Evolutionary conservation across 2,329 filamentous ascomycete species (phyloP).

Genomic region (Aspergillus candidus): DNA sequence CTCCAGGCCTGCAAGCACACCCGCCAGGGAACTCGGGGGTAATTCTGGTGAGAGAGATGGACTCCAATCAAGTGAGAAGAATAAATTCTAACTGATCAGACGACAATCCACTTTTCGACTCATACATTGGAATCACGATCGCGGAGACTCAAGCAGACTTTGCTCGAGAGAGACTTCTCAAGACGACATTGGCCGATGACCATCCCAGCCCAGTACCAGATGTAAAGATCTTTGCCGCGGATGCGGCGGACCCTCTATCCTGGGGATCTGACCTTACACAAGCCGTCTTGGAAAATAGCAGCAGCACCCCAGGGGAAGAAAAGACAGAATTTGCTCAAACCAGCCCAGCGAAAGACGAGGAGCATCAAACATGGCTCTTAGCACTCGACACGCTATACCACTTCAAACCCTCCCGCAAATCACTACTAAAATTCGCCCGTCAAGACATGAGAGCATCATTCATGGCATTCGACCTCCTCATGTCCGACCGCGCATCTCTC

Average conservation of each 20-base stretch:
- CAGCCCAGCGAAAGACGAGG: neutral
- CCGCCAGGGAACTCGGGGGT: too few species aligned
- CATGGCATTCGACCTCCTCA: slow-evolving; percentile 52
- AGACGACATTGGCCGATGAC: slow-evolving; percentile 2
- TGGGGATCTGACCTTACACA: slow-evolving; percentile 34
- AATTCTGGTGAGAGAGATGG: too few species aligned
- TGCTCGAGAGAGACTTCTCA: slow-evolving; percentile 16
- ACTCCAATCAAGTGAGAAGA: too few species aligned
- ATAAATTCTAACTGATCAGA: too few species aligned
- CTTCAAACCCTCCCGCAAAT: slow-evolving; percentile 48
- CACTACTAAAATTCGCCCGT: slow-evolving; percentile 41
- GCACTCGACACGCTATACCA: slow-evolving; percentile 55
- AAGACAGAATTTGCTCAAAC: neutral
- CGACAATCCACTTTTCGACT: slow-evolving; percentile 25
- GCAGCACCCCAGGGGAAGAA: neutral
- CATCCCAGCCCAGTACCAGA: neutral
- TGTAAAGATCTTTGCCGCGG: slow-evolving; percentile 40
- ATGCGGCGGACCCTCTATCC: slow-evolving; percentile 44
- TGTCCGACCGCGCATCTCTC: slow-evolving; percentile 19
- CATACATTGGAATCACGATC: slow-evolving; percentile 51
- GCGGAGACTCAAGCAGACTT: slow-evolving; percentile 42
- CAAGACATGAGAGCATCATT: slow-evolving; percentile 42
- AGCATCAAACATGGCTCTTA: slow-evolving; percentile 44
- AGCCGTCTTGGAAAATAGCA: slow-evolving; percentile 3
- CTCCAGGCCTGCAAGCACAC: neutral